Percentiles rank a stretch among this genome's conserved stretches.
Evolutionary conservation across 441 rosid species (phyloP).

Genomic region (Bocquillonia castaneifolia): DNA sequence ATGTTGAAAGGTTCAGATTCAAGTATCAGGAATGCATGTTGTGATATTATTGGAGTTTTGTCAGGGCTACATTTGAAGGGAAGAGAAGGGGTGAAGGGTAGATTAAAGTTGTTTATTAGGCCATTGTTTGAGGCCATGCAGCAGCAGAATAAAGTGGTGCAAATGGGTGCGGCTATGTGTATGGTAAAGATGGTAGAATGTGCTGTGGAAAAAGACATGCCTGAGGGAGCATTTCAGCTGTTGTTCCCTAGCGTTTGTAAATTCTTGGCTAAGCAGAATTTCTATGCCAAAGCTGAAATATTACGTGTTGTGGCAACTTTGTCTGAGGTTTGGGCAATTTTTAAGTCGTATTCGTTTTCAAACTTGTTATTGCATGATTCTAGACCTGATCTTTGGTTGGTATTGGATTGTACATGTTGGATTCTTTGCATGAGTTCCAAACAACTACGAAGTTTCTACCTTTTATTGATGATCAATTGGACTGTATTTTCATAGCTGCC

Average conservation of each 20-base stretch:
- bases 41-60: slow-evolving; percentile 54
- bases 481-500: not conserved
- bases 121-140: slow-evolving; percentile 73
- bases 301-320: slow-evolving; percentile 61
- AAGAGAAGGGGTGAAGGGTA: slow-evolving; percentile 30
- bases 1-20: slow-evolving; percentile 69
- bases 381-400: not conserved
- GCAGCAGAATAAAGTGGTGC: slow-evolving; percentile 73
- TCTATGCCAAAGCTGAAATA: slow-evolving; percentile 61
- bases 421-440: not conserved
- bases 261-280: slow-evolving; percentile 58
- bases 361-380: not conserved
- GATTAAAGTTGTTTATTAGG: slow-evolving; percentile 53
- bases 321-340: slow-evolving; percentile 54
- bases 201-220: slow-evolving; percentile 26
- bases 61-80: slow-evolving; percentile 58
- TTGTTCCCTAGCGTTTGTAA: slow-evolving; percentile 69
- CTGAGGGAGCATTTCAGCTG: slow-evolving; percentile 33
- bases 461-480: not conserved
- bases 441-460: not conserved
- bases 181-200: slow-evolving; percentile 71
- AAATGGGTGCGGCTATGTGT: slow-evolving; percentile 78
- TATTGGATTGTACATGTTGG: not conserved
- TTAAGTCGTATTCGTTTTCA: slow-evolving; percentile 8
- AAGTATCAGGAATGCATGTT: slow-evolving; percentile 64